Evolutionary conservation across 148 eudicot genomes (phyloP).

Genomic region (Rhododendron ovatum): DNA sequence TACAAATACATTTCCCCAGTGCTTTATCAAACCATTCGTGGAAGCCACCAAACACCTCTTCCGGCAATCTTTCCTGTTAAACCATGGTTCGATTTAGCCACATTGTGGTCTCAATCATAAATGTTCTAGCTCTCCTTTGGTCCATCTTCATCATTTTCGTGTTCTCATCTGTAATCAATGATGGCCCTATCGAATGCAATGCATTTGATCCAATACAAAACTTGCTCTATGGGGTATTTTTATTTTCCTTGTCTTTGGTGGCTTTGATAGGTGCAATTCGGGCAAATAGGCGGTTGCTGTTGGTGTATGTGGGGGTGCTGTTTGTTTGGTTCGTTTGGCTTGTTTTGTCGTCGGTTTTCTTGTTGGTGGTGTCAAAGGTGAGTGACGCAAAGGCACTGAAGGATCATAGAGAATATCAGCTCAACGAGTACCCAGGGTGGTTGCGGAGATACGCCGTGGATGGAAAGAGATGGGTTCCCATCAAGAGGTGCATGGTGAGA

Average conservation of each 20-base stretch:
- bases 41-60: background rate
- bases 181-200: background rate
- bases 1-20: background rate
- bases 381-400: background rate
- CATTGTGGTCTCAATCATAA: background rate
- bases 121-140: background rate
- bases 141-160: background rate
- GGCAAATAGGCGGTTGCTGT: background rate
- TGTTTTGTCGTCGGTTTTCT: background rate
- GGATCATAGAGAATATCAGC: slow-evolving; percentile 1
- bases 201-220: background rate
- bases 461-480: background rate
- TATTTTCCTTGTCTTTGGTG: background rate
- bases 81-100: slow-evolving; percentile 6
- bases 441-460: background rate
- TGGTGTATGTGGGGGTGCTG: background rate
- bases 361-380: background rate
- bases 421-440: background rate
- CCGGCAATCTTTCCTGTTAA: too few relatives aligned
- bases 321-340: background rate
- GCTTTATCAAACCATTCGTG: background rate
- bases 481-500: background rate
- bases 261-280: slow-evolving; percentile 3
- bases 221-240: background rate
- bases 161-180: background rate